phyloP scores from a whole-genome alignment of 768 basidiomycete species.

The Mycena epipterygia region DNA sequence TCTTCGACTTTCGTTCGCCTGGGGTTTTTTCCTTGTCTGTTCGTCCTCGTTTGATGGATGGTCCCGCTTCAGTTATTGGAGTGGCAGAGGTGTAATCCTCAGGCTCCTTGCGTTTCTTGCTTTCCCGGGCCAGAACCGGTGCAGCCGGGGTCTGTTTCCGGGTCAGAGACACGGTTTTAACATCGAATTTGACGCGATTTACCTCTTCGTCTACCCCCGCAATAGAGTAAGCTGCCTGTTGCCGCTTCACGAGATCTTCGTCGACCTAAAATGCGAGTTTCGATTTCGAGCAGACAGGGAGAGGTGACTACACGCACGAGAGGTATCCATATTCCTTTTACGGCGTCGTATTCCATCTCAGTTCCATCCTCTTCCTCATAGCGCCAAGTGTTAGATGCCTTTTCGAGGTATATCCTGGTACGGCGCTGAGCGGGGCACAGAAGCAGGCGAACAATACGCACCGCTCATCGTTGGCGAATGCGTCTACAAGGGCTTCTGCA shows the following conservation, averaged over 20 bases:
- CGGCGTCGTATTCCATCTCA: conserved; percentile 91
- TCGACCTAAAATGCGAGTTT: conserved; percentile 70
- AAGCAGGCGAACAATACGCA: conserved; percentile 42
- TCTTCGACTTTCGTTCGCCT: conserved; percentile 82
- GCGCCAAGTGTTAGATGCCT: conserved; percentile 82
- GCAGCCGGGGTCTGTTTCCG: conserved; percentile 83
- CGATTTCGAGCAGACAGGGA: not conserved
- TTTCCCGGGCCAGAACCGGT: conserved; percentile 84
- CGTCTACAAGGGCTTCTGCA: conserved; percentile 68
- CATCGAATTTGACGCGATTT: conserved; percentile 44
- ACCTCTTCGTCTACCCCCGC: conserved; percentile 96
- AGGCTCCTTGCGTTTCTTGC: conserved; percentile 83
- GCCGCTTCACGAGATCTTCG: conserved; percentile 87
- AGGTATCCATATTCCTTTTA: conserved; percentile 85
- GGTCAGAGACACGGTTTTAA: conserved; percentile 36
- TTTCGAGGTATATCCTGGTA: conserved; percentile 82
- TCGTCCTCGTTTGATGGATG: conserved; percentile 79
- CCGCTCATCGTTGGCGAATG: conserved; percentile 86
- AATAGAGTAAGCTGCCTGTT: conserved; percentile 96
- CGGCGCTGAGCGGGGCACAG: conserved; percentile 16
- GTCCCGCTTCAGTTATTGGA: conserved; percentile 56
- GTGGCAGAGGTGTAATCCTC: conserved; percentile 79
- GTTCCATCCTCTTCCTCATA: conserved; percentile 90
- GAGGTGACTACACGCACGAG: conserved; percentile 69
- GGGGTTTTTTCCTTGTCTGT: conserved; percentile 62